These are phyloP conservation scores for Arachis monticola DNA, from an alignment of 331 rosid species.

Conservation along the genomic window DNA sequence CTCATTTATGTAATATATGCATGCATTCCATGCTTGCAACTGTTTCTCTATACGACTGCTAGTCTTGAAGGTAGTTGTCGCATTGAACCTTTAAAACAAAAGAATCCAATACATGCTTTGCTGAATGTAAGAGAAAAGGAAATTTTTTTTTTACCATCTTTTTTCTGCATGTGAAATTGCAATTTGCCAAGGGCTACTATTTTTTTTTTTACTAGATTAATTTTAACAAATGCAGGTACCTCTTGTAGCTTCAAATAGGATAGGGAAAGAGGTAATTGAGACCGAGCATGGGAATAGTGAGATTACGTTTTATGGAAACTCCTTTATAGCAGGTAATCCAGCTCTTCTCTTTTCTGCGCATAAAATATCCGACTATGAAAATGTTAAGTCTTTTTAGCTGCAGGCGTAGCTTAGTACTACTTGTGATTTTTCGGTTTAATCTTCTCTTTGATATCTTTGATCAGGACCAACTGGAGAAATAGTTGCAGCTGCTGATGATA, in stretches of 20 bases:
- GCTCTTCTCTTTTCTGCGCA: constrained; percentile 7
- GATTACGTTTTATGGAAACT: constrained; percentile 87
- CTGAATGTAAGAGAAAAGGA: too few species aligned
- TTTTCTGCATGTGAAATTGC: background rate
- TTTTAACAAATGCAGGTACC: constrained; percentile 73
- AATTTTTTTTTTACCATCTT: background rate
- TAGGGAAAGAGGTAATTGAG: constrained; percentile 83
- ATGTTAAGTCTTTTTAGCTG: too few species aligned
- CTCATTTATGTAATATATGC: too few species aligned
- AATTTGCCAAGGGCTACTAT: background rate
- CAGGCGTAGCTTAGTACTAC: too few species aligned
- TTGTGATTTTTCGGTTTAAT: background rate
- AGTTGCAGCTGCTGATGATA: constrained; percentile 71
- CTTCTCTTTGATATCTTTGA: constrained; percentile 23
- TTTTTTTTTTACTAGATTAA: constrained; percentile 7
- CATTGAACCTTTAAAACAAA: background rate
- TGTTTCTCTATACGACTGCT: constrained; percentile 16
- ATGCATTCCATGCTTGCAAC: background rate
- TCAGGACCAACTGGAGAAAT: constrained; percentile 95
- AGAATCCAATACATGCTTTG: too few species aligned
- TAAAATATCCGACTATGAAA: background rate
- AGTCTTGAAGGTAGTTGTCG: constrained; percentile 26
- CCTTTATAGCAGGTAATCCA: constrained; percentile 87
- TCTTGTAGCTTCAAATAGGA: constrained; percentile 90
- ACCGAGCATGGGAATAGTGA: constrained; percentile 88